phyloP scores from a whole-genome alignment of 1,284 basidiomycete genomes.

The Trametes sp. region DNA sequence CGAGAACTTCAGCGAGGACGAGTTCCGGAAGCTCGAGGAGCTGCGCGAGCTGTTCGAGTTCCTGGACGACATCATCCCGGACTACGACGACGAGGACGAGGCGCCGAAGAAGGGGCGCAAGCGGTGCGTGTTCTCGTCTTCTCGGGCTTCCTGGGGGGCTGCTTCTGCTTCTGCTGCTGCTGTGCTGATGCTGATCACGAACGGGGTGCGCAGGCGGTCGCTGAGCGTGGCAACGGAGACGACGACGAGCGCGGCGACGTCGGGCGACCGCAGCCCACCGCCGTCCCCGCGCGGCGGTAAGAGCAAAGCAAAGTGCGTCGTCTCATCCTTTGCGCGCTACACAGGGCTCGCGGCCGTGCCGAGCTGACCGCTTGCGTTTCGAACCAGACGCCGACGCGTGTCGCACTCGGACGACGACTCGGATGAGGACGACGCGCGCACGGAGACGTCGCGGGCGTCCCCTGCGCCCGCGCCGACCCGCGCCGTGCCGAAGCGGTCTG shows the following conservation, averaged over 20 bases:
- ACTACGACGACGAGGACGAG: conserved; percentile 57
- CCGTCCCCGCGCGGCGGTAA: conserved; percentile 37
- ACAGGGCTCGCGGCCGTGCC: no score
- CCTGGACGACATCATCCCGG: conserved; percentile 60
- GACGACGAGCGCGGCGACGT: conserved; percentile 35
- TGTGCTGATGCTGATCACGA: neutral
- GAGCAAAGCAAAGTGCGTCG: conserved; percentile 44
- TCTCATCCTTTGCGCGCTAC: no score
- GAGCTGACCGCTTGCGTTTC: conserved; percentile 17
- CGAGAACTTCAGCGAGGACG: conserved; percentile 73
- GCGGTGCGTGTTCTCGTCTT: conserved; percentile 35
- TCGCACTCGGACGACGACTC: conserved; percentile 56
- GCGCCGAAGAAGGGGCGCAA: conserved; percentile 51
- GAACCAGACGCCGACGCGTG: conserved; percentile 42
- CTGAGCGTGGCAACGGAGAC: conserved; percentile 45
- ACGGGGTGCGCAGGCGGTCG: conserved; percentile 40
- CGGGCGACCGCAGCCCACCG: conserved; percentile 40
- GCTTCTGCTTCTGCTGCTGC: no score
- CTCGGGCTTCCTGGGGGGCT: no score
- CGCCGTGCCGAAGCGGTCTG: conserved; percentile 45
- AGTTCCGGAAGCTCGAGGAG: conserved; percentile 65
- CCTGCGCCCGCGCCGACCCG: conserved; percentile 41
- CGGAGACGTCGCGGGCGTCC: conserved; percentile 33
- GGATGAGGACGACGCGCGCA: conserved; percentile 47
- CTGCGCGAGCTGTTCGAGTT: conserved; percentile 71